Conservation (phyloP, 1,139 yeast species). For the Pneumocystis carinii region DNA sequence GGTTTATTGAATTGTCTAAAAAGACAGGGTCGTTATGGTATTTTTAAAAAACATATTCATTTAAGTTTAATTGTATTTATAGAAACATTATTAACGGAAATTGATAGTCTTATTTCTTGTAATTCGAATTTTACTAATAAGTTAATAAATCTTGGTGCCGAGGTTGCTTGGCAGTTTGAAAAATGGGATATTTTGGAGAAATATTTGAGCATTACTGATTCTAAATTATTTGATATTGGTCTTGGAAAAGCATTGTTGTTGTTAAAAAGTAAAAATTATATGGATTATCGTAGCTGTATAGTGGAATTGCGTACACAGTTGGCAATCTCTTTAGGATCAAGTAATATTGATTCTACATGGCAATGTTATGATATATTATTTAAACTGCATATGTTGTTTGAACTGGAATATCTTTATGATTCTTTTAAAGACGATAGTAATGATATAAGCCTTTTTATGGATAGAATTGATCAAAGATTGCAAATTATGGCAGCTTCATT, state of each 20-base stretch:
- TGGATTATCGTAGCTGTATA: constrained; percentile 29
- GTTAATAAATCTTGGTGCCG: constrained; percentile 55
- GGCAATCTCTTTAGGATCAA: constrained; percentile 47
- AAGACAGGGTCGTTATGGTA: constrained; percentile 44
- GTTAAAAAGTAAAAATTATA: constrained; percentile 26
- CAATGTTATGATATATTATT: constrained; percentile 43
- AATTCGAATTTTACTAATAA: constrained; percentile 25
- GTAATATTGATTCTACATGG: constrained; percentile 47
- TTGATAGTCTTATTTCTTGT: background rate
- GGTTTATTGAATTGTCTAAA: constrained; percentile 40
- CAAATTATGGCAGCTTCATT: constrained; percentile 24
- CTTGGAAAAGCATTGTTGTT: constrained; percentile 47
- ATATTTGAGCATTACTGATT: constrained; percentile 41
- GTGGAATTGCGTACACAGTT: constrained; percentile 40
- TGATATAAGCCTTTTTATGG: constrained; percentile 10
- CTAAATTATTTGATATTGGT: constrained; percentile 40
- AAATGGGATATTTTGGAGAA: constrained; percentile 35
- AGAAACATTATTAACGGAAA: constrained; percentile 10
- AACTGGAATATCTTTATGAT: constrained; percentile 27
- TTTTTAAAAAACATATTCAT: constrained; percentile 17
- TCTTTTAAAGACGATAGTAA: constrained; percentile 24
- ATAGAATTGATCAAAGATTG: constrained; percentile 23
- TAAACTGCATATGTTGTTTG: constrained; percentile 58
- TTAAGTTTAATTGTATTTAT: constrained; percentile 1
- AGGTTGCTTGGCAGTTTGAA: constrained; percentile 59